phyloP scores from a whole-genome alignment of 192 early-diverging fungal genomes.

The Linnemannia zychae region DNA sequence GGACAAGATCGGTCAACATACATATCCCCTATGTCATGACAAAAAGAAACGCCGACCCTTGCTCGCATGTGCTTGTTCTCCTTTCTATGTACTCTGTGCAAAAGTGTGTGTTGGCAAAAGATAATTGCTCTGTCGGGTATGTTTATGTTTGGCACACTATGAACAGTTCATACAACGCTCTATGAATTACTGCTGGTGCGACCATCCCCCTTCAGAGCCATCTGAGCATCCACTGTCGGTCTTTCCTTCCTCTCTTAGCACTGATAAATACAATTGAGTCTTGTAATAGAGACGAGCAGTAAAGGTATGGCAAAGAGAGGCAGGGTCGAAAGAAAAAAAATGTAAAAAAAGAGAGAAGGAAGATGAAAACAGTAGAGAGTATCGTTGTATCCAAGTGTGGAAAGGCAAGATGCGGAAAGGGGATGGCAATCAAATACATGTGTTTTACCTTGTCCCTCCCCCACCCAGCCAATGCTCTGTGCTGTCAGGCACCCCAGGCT shows the following conservation, averaged over 20 bases:
- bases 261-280: background rate
- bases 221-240: constrained; percentile 2
- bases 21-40: background rate
- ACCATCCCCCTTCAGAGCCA: background rate
- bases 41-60: constrained; percentile 4
- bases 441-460: too few species aligned
- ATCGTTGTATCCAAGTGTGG: too few species aligned
- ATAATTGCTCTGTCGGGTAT: constrained; percentile 4
- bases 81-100: background rate
- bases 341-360: constrained; percentile 8
- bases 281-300: background rate
- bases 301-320: background rate
- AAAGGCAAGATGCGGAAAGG: too few species aligned
- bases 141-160: background rate
- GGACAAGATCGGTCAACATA: too few species aligned
- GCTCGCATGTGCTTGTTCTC: background rate
- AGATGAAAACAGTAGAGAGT: background rate
- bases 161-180: background rate
- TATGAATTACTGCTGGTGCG: background rate
- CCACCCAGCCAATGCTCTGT: too few species aligned
- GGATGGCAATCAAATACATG: too few species aligned
- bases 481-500: too few species aligned
- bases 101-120: constrained; percentile 10
- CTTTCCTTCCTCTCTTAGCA: background rate
- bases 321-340: background rate